A percentile compares a stretch with the other conserved stretches of the same genome.
These are phyloP conservation scores for Solanum pennellii DNA, from an alignment of 257 asterid species.

Conservation along the genomic window DNA sequence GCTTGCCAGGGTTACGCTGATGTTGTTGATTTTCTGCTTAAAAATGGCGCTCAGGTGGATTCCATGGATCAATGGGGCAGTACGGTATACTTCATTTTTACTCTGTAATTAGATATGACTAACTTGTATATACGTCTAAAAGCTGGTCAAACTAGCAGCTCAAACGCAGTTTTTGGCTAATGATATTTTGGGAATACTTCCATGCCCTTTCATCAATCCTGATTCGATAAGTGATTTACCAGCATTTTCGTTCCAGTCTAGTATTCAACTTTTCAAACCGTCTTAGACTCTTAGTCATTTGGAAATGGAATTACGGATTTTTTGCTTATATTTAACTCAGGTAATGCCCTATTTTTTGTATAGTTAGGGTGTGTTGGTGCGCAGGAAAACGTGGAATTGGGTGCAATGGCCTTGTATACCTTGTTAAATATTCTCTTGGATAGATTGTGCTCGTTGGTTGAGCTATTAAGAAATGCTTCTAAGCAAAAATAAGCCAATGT, in stretches of 20 bases:
- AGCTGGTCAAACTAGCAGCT: background rate
- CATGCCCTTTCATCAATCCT: background rate
- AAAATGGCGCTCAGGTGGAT: constrained; percentile 46
- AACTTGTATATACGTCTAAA: background rate
- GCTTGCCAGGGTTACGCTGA: constrained; percentile 65
- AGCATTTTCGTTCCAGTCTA: background rate
- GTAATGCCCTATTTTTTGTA: background rate
- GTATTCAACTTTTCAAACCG: background rate
- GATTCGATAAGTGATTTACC: background rate
- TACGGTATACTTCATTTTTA: constrained; percentile 37
- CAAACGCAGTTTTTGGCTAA: background rate
- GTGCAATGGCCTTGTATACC: background rate
- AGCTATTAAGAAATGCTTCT: background rate
- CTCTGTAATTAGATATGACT: background rate
- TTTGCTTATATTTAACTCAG: background rate
- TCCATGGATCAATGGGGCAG: constrained; percentile 83
- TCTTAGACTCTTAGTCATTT: background rate
- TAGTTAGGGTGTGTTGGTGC: background rate
- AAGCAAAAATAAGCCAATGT: background rate
- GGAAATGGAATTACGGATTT: background rate
- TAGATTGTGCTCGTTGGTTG: background rate
- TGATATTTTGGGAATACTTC: background rate
- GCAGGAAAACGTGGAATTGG: background rate
- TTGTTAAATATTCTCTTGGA: background rate
- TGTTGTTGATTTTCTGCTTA: constrained; percentile 48